phyloP scores from a whole-genome alignment of 495 filamentous ascomycete species.

The Hyaloscypha finlandica region DNA sequence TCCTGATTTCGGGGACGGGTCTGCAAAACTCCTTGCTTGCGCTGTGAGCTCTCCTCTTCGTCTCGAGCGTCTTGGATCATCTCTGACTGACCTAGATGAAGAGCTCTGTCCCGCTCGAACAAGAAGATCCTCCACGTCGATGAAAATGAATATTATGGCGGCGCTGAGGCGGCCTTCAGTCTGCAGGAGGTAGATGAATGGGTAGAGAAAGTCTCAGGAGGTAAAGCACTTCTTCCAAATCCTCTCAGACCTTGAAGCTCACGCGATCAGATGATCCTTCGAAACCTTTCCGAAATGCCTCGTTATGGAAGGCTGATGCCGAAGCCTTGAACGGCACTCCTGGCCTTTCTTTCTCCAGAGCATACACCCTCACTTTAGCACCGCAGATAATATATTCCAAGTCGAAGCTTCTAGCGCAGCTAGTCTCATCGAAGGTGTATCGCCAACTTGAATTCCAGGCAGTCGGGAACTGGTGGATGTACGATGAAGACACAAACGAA shows the following conservation, averaged over 20 bases:
- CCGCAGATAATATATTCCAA: conserved; percentile 87
- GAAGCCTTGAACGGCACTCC: conserved; percentile 22
- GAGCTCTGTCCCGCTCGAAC: conserved; percentile 86
- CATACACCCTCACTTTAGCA: conserved; percentile 81
- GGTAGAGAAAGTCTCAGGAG: conserved; percentile 54
- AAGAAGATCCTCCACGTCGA: conserved; percentile 94
- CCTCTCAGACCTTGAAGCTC: neutral
- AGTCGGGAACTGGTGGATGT: conserved; percentile 92
- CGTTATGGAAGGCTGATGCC: conserved; percentile 25
- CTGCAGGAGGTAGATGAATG: conserved; percentile 80
- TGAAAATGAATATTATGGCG: conserved; percentile 84
- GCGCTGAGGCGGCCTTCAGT: conserved; percentile 81
- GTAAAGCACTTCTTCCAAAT: conserved; percentile 34
- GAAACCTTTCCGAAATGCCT: conserved; percentile 29
- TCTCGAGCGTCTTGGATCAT: conserved; percentile 29
- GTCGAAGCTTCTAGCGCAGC: conserved; percentile 69
- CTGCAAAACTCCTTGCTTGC: conserved; percentile 89
- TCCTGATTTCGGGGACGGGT: conserved; percentile 87
- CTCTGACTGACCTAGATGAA: conserved; percentile 73
- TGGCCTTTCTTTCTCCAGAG: conserved; percentile 64
- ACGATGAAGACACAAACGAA: conserved; percentile 38
- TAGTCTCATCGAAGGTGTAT: conserved; percentile 87
- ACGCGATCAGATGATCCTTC: conserved; percentile 7
- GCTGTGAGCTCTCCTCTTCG: conserved; percentile 63
- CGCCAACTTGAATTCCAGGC: conserved; percentile 90